A percentile compares a stretch with the other conserved stretches of the same genome.
Conservation (phyloP, 352 stramenopile species). For the Globisporangium recalcitrans region DNA sequence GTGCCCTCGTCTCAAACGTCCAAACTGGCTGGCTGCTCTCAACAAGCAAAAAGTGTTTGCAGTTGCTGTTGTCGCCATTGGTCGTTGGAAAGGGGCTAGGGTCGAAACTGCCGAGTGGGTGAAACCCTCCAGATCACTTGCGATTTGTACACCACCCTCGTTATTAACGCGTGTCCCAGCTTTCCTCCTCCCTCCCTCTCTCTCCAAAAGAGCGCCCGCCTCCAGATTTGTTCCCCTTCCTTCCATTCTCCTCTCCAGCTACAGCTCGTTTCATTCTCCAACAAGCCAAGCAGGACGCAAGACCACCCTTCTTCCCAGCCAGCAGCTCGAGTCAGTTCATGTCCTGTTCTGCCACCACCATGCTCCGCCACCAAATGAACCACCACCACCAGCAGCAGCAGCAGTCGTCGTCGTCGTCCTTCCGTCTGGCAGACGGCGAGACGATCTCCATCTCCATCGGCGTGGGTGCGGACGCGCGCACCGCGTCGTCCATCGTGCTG, state of each 20-base stretch:
- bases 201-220: background rate
- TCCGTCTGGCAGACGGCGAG: constrained; percentile 14
- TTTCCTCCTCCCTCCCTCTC: background rate
- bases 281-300: constrained; percentile 8
- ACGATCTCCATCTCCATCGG: constrained; percentile 54
- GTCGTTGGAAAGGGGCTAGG: no score
- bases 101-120: no score
- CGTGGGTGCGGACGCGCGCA: constrained; percentile 23
- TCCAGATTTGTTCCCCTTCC: background rate
- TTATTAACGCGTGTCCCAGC: constrained; percentile 11
- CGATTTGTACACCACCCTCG: background rate
- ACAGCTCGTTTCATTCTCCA: constrained; percentile 11
- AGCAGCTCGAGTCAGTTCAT: background rate
- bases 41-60: background rate
- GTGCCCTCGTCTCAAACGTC: constrained; percentile 11
- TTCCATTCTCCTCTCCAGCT: background rate
- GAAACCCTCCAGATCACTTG: background rate
- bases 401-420: constrained; percentile 8
- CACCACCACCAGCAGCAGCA: constrained; percentile 15
- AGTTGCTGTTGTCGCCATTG: background rate
- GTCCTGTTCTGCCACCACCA: background rate
- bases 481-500: constrained; percentile 41
- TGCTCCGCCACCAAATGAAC: constrained; percentile 17
- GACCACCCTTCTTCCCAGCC: background rate
- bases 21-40: constrained; percentile 5